Conservation (phyloP, 805 yeast species). For the Teunomyces pallodes region DNA sequence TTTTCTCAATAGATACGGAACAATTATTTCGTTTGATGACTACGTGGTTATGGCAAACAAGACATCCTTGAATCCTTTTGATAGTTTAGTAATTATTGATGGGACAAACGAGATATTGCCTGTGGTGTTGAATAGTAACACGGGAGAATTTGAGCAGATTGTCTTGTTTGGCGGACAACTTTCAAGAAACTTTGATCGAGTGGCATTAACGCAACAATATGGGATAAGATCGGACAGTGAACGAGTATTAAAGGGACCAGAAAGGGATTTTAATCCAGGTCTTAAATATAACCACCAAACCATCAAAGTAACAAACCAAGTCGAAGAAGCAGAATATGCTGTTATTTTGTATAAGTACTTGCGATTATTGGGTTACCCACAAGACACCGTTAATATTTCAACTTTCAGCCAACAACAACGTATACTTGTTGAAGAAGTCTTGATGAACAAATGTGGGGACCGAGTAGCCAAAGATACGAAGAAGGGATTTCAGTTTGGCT, state of each 20-base stretch:
- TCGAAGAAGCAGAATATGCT: slow-evolving; percentile 45
- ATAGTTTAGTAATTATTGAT: slow-evolving; percentile 8
- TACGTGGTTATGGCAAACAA: slow-evolving; percentile 4
- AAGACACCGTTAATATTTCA: slow-evolving; percentile 36
- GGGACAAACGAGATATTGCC: slow-evolving; percentile 4
- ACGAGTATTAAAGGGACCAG: background rate
- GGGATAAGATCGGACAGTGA: slow-evolving; percentile 2
- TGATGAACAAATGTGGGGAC: slow-evolving; percentile 10
- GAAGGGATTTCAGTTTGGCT: slow-evolving; percentile 20
- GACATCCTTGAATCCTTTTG: slow-evolving; percentile 1
- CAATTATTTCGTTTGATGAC: slow-evolving; percentile 9
- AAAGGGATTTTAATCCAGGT: slow-evolving; percentile 8
- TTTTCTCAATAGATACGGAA: slow-evolving; percentile 7
- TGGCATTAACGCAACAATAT: background rate
- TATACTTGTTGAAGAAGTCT: slow-evolving; percentile 40
- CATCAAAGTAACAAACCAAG: slow-evolving; percentile 9
- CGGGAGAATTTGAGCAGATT: slow-evolving; percentile 2
- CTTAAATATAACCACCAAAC: slow-evolving; percentile 8
- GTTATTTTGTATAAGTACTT: slow-evolving; percentile 47
- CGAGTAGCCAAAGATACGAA: slow-evolving; percentile 2
- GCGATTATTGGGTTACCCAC: slow-evolving; percentile 43
- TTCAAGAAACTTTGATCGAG: background rate
- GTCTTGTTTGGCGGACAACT: slow-evolving; percentile 8
- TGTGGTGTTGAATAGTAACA: slow-evolving; percentile 2
- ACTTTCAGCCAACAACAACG: slow-evolving; percentile 42